A percentile compares a stretch with the other conserved stretches of the same genome.
Evolutionary conservation across 768 basidiomycete species (phyloP).

Genomic region (Dendrothele bispora): DNA sequence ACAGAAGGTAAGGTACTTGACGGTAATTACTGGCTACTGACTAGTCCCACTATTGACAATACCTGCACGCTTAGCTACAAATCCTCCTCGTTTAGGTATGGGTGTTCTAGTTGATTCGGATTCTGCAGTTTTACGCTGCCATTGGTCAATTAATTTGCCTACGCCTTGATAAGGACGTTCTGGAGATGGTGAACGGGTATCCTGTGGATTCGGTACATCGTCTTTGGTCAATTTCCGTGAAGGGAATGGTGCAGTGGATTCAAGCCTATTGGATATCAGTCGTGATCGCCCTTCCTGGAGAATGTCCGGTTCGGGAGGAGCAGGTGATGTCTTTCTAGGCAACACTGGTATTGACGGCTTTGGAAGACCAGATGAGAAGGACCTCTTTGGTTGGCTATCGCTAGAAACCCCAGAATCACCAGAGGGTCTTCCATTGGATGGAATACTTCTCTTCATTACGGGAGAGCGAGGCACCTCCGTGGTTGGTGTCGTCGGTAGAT

Average conservation of each 20-base stretch:
- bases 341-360: background rate
- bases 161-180: conserved; percentile 83
- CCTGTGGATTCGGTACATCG: conserved; percentile 18
- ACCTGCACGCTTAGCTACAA: conserved; percentile 40
- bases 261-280: conserved; percentile 29
- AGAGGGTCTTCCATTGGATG: background rate
- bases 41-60: conserved; percentile 21
- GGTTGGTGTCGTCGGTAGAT: background rate
- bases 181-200: conserved; percentile 58
- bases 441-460: background rate
- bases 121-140: conserved; percentile 80
- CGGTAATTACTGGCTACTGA: too few species aligned
- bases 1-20: too few species aligned
- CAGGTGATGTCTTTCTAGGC: background rate
- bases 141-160: conserved; percentile 82
- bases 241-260: conserved; percentile 14
- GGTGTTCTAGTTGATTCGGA: conserved; percentile 37
- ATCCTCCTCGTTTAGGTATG: conserved; percentile 34
- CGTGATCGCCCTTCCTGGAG: conserved; percentile 22
- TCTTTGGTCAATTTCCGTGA: conserved; percentile 16
- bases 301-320: conserved; percentile 16
- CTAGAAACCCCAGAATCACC: background rate
- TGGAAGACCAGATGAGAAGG: background rate
- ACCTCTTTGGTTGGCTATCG: background rate
- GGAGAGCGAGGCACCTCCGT: background rate